Evolutionary conservation across 441 rosid genomes (phyloP).

Genomic region (Mallotus japonicus): DNA sequence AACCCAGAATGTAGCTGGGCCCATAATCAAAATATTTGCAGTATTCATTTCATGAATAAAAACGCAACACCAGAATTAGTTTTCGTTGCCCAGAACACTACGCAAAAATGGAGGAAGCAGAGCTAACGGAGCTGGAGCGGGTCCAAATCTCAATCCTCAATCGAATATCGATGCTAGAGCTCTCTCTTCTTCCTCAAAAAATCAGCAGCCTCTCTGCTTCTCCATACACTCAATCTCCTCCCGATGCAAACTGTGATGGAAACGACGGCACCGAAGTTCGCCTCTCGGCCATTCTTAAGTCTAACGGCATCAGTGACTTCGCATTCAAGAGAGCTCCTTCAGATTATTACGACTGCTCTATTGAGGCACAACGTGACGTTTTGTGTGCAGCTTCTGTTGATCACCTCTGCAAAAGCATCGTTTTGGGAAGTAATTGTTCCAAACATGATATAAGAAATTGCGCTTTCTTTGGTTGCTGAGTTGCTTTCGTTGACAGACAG

Average conservation of each 20-base stretch:
- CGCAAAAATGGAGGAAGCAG: constrained; percentile 41
- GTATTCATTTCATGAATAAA: no score
- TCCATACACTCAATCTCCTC: constrained; percentile 28
- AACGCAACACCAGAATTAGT: no score
- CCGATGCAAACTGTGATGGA: constrained; percentile 1
- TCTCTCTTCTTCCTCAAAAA: constrained; percentile 26
- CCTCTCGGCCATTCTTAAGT: constrained; percentile 60
- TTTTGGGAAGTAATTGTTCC: constrained; percentile 45
- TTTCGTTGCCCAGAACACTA: no score
- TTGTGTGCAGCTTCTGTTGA: constrained; percentile 67
- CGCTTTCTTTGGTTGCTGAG: no score
- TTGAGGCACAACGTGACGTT: constrained; percentile 62
- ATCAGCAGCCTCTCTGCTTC: constrained; percentile 16
- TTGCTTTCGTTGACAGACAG: no score
- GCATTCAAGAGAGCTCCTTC: constrained; percentile 54
- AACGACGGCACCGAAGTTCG: constrained; percentile 43
- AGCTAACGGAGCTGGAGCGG: constrained; percentile 53
- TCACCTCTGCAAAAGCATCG: constrained; percentile 92
- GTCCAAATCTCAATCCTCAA: constrained; percentile 50
- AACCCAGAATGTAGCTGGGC: no score
- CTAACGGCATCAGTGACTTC: constrained; percentile 52
- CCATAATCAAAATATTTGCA: no score
- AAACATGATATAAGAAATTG: not conserved
- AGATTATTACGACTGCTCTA: constrained; percentile 68
- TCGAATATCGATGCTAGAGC: constrained; percentile 52